Percentiles rank a stretch among this genome's conserved stretches.
phyloP scores from a whole-genome alignment of 257 asterid species.

The Ligustrum vulgare region DNA sequence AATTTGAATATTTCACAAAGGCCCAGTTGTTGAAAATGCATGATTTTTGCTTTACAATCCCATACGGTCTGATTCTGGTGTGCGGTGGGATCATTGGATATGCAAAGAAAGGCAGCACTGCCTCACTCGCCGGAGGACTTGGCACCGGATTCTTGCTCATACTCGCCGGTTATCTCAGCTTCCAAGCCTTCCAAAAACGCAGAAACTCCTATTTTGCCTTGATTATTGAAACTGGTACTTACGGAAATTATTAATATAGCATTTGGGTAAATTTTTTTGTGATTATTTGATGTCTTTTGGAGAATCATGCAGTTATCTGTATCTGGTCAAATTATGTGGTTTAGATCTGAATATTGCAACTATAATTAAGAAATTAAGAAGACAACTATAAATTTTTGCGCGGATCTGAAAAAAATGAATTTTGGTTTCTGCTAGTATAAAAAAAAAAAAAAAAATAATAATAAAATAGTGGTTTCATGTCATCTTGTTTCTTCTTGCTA shows the following conservation, averaged over 20 bases:
- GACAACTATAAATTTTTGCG: too few relatives aligned
- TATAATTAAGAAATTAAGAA: too few relatives aligned
- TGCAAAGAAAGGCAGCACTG: slow-evolving; percentile 72
- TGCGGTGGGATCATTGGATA: slow-evolving; percentile 86
- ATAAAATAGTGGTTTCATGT: too few relatives aligned
- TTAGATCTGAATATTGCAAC: too few relatives aligned
- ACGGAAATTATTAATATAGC: too few relatives aligned
- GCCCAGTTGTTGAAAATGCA: slow-evolving; percentile 60
- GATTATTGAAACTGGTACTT: slow-evolving; percentile 73
- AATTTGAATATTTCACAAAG: slow-evolving; percentile 11
- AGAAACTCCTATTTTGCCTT: slow-evolving; percentile 72
- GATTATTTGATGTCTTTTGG: slow-evolving; percentile 10
- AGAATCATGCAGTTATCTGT: too few relatives aligned
- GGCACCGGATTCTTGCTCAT: slow-evolving; percentile 74
- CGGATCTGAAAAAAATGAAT: too few relatives aligned
- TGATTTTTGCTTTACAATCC: slow-evolving; percentile 97
- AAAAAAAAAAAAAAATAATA: too few relatives aligned
- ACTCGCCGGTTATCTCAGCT: slow-evolving; percentile 90
- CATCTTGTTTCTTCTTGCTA: too few relatives aligned
- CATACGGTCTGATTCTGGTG: slow-evolving; percentile 75
- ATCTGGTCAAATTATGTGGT: too few relatives aligned
- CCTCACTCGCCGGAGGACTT: slow-evolving; percentile 82
- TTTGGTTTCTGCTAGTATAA: too few relatives aligned
- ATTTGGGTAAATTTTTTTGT: background rate
- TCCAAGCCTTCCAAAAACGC: slow-evolving; percentile 83